These are phyloP conservation scores for Rhododendron williamsianum DNA, from an alignment of 148 eudicot species.

Conservation along the genomic window DNA sequence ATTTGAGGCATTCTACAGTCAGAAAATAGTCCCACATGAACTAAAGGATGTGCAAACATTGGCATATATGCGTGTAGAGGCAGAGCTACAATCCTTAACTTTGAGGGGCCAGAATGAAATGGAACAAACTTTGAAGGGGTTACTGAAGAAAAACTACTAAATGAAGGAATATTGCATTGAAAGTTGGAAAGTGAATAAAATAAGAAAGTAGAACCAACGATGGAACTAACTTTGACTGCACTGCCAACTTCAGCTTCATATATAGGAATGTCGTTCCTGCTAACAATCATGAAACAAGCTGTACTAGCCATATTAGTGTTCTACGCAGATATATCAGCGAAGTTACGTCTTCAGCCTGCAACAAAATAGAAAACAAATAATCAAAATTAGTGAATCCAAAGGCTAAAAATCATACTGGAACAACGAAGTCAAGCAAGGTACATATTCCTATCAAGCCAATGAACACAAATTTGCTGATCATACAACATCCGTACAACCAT, in stretches of 20 bases:
- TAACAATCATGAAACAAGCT: constrained; percentile 94
- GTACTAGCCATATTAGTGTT: constrained; percentile 55
- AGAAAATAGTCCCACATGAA: neutral
- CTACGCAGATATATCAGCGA: neutral
- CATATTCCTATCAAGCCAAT: neutral
- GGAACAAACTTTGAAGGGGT: neutral
- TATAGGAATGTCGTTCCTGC: constrained; percentile 89
- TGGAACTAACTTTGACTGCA: constrained; percentile 53
- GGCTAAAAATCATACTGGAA: neutral
- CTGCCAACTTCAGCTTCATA: constrained; percentile 96
- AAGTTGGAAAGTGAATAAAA: neutral
- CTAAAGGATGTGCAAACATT: neutral
- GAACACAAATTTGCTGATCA: neutral
- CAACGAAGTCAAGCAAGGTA: neutral
- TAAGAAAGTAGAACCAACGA: neutral
- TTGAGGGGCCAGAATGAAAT: neutral
- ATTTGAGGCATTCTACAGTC: neutral
- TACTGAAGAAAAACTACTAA: neutral
- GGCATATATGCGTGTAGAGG: neutral
- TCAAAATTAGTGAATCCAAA: neutral
- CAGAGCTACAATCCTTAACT: neutral
- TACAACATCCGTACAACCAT: neutral
- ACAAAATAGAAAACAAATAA: neutral
- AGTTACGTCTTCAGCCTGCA: constrained; percentile 1
- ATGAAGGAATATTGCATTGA: neutral